Conservation (phyloP, 1,284 basidiomycete genomes). For the Ganoderma multipileum region DNA sequence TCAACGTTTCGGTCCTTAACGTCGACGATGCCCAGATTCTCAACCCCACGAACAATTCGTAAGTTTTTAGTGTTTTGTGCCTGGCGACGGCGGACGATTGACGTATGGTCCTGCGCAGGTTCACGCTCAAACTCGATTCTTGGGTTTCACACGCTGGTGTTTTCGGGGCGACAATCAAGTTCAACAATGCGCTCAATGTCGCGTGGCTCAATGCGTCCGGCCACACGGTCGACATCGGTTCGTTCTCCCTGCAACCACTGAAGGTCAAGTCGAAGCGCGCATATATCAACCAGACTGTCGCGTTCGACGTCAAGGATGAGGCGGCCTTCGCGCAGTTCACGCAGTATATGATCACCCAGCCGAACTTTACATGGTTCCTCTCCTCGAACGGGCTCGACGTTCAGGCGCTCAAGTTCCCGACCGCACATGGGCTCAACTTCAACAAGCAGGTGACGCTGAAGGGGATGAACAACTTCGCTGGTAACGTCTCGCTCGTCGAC, state of each 20-base stretch:
- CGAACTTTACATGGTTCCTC: conserved; percentile 78
- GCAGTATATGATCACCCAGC: conserved; percentile 66
- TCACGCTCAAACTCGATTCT: conserved; percentile 57
- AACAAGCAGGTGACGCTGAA: conserved; percentile 63
- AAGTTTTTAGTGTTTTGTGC: conserved; percentile 41
- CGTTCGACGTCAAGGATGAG: conserved; percentile 61
- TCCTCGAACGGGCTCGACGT: conserved; percentile 63
- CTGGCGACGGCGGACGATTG: no score
- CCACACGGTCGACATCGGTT: conserved; percentile 53
- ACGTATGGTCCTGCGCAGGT: conserved; percentile 32
- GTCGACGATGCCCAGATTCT: conserved; percentile 58
- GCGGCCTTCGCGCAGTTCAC: conserved; percentile 65
- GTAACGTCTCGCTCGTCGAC: conserved; percentile 64
- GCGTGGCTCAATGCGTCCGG: conserved; percentile 54
- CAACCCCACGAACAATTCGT: conserved; percentile 60
- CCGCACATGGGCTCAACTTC: conserved; percentile 66
- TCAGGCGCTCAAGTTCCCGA: conserved; percentile 73
- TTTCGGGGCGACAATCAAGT: conserved; percentile 63
- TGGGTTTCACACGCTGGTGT: conserved; percentile 66
- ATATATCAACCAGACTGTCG: conserved; percentile 61
- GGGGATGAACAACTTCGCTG: conserved; percentile 71
- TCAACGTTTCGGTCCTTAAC: conserved; percentile 59
- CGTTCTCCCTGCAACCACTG: conserved; percentile 53
- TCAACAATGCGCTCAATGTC: conserved; percentile 60
- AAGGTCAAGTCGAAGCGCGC: conserved; percentile 59